phyloP scores from a whole-genome alignment of 768 basidiomycete genomes.

The Mycena rosella region DNA sequence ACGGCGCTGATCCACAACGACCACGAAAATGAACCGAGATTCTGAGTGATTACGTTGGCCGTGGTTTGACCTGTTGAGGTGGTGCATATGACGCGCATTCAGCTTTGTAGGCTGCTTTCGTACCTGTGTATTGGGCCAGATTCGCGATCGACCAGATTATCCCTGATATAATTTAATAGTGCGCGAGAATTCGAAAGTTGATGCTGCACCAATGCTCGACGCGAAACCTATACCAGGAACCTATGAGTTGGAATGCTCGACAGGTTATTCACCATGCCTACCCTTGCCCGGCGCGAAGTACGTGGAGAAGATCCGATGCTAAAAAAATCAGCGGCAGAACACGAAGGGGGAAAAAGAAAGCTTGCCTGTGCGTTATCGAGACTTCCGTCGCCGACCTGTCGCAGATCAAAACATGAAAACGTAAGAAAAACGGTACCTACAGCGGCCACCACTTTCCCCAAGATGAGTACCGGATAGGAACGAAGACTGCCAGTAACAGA shows the following conservation, averaged over 20 bases:
- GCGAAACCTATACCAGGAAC: not conserved
- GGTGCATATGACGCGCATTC: not conserved
- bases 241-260: slow-evolving; percentile 5
- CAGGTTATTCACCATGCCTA: slow-evolving; percentile 47
- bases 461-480: slow-evolving; percentile 53
- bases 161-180: not conserved
- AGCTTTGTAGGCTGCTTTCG: not conserved
- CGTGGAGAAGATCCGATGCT: slow-evolving; percentile 57
- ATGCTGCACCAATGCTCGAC: not conserved
- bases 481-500: slow-evolving; percentile 54
- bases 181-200: too few relatives aligned
- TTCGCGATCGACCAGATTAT: slow-evolving; percentile 49
- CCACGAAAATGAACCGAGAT: slow-evolving; percentile 55
- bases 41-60: slow-evolving; percentile 54
- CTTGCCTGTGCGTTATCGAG: not conserved
- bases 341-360: not conserved
- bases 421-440: slow-evolving; percentile 35
- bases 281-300: slow-evolving; percentile 59
- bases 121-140: slow-evolving; percentile 48
- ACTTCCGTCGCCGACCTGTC: not conserved
- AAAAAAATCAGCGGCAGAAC: not conserved
- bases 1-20: slow-evolving; percentile 56
- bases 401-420: not conserved
- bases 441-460: slow-evolving; percentile 56
- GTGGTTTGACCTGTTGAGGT: slow-evolving; percentile 53